Evolutionary conservation across 495 filamentous ascomycete species (phyloP), one percentile per base, ranked within the genome.

Genomic region (Hypoxylon rickii): DNA sequence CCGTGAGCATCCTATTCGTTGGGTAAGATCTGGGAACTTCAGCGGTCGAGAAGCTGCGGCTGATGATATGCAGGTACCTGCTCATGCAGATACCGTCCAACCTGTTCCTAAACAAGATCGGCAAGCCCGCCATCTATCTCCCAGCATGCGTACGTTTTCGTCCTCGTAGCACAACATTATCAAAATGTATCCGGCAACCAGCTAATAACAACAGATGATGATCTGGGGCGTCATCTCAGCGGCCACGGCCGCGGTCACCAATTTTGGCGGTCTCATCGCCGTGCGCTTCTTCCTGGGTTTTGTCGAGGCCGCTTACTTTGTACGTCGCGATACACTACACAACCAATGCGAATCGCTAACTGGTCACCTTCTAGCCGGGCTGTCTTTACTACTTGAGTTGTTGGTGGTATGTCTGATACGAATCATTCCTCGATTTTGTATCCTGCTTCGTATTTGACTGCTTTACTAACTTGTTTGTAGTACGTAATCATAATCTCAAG

Each of bases 181-280:
- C 10, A 4, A 10, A 5, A 10, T 29, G 10, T 29, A 5, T 29
- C 5, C 10, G 24, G 10, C 10, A 78, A 75, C 56, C 77, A 16
- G 58, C 17, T 7, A 5, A 11, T 3, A 4, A 21, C 53, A 15
- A 12, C 53, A 76, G 73, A 89, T 88, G 84, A 70, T 86, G 16
- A 51, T 86, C 2, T 90, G 87, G 88, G 86, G 86, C n/a, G 70
- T 84, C n/a, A 86, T 90, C 46, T 88, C 84, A 0, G 82, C 82
- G 0, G 72, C 73, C 0, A 87, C 86, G 1, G 83, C 83, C 29
- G 81, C 73, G 6, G 82, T 79, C 18, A 85, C 81, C 15, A 87
- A 72, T 58, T 87, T 77, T 58, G 76, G 76, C 31, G 86, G 86
- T 1, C 73, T 90, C 32, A 71, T 88, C 16, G 83, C 81, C 2